These are phyloP conservation scores for Ceratocystis destructans DNA, from an alignment of 2,329 filamentous ascomycete genomes.

Conservation along the genomic window DNA sequence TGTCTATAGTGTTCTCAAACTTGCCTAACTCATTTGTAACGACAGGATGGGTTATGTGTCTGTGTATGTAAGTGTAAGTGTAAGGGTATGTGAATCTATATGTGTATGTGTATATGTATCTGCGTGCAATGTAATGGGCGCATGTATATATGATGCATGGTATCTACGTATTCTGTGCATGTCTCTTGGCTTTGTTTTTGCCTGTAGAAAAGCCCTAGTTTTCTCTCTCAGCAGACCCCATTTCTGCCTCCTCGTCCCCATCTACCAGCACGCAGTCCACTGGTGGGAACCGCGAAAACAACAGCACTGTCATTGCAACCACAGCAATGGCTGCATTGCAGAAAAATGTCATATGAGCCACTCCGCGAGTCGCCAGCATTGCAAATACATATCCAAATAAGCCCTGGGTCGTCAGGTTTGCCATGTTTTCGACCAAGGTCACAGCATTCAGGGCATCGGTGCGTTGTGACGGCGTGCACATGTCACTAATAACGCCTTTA, in stretches of 20 bases:
- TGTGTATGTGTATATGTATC: too few species aligned
- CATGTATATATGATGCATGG: too few species aligned
- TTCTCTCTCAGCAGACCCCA: background rate
- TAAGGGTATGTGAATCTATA: too few species aligned
- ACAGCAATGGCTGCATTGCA: constrained; percentile 40
- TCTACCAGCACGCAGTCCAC: constrained; percentile 11
- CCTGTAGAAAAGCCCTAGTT: background rate
- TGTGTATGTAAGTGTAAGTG: too few species aligned
- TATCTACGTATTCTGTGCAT: background rate
- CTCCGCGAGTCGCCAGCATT: constrained; percentile 44
- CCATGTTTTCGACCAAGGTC: constrained; percentile 56
- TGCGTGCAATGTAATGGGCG: too few species aligned
- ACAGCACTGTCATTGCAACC: constrained; percentile 11
- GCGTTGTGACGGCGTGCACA: constrained; percentile 48
- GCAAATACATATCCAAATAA: constrained; percentile 56
- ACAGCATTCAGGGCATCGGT: constrained; percentile 56
- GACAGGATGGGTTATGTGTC: too few species aligned
- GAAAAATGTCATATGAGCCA: constrained; percentile 49
- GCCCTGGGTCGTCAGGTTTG: constrained; percentile 47
- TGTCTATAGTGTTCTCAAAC: too few species aligned
- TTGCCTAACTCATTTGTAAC: too few species aligned
- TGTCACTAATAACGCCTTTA: constrained; percentile 59
- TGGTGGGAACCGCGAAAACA: constrained; percentile 16
- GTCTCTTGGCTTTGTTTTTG: background rate
- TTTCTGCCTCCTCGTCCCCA: constrained; percentile 1